Conservation (phyloP, 306 rosid species). For the Citrullus amarus region DNA sequence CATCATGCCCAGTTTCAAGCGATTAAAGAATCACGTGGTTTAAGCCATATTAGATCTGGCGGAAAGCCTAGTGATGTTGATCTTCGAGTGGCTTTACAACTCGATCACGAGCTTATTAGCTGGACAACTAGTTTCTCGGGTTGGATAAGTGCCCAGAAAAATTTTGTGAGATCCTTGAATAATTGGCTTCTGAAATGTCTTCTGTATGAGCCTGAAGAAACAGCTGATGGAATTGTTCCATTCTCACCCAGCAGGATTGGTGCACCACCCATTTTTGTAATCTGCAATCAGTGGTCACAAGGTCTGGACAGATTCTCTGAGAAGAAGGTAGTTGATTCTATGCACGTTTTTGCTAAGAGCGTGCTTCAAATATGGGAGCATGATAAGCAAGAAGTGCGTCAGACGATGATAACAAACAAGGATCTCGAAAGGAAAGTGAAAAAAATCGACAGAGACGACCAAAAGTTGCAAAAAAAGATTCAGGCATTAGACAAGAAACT, state of each 20-base stretch:
- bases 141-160: conserved; percentile 83
- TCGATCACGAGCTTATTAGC: conserved; percentile 72
- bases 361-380: conserved; percentile 82
- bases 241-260: conserved; percentile 91
- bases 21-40: conserved; percentile 72
- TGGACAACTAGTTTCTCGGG: conserved; percentile 76
- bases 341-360: conserved; percentile 58
- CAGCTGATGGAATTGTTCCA: conserved; percentile 78
- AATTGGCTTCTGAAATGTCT: conserved; percentile 87
- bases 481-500: conserved; percentile 63
- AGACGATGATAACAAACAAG: conserved; percentile 44
- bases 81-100: conserved; percentile 47
- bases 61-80: conserved; percentile 55
- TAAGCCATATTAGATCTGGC: conserved; percentile 58
- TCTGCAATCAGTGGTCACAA: conserved; percentile 93
- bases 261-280: conserved; percentile 82
- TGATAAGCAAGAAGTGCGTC: conserved; percentile 59
- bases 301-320: conserved; percentile 79
- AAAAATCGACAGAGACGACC: conserved; percentile 67
- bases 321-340: conserved; percentile 71
- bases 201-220: conserved; percentile 75
- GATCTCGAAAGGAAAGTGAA: conserved; percentile 67
- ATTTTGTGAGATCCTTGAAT: conserved; percentile 71
- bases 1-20: conserved; percentile 69
- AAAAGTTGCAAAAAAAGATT: conserved; percentile 69